These are phyloP conservation scores for Macroventuria anomochaeta DNA, from an alignment of 2,329 filamentous ascomycete species.

Conservation along the genomic window DNA sequence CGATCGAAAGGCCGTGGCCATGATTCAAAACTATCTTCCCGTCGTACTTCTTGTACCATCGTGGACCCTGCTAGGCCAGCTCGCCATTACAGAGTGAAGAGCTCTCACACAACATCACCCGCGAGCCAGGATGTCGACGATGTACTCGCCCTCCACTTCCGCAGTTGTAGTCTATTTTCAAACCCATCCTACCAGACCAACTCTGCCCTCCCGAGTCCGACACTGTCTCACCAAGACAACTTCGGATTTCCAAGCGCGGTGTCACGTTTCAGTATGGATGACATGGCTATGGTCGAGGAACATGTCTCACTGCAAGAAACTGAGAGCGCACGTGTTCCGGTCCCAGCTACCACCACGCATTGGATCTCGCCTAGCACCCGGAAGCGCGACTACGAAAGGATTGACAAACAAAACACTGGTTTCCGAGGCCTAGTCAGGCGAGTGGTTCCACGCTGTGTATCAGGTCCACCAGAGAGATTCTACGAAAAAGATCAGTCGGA, in stretches of 20 bases:
- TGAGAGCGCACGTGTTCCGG: slow-evolving; percentile 19
- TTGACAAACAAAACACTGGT: slow-evolving; percentile 48
- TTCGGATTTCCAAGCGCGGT: slow-evolving; percentile 13
- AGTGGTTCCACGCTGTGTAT: slow-evolving; percentile 44
- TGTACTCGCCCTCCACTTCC: slow-evolving; percentile 49
- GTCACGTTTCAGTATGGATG: slow-evolving; percentile 29
- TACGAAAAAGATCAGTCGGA: slow-evolving; percentile 47
- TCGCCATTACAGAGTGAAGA: slow-evolving; percentile 46
- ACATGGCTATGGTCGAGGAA: slow-evolving; percentile 20
- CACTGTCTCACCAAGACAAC: slow-evolving; percentile 27
- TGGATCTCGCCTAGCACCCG: slow-evolving; percentile 49
- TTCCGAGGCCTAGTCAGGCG: slow-evolving; percentile 42
- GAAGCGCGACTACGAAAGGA: slow-evolving; percentile 45
- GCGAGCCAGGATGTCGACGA: slow-evolving; percentile 47
- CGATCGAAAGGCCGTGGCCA: slow-evolving; percentile 36
- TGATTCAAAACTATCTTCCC: slow-evolving; percentile 44
- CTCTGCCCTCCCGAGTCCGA: slow-evolving; percentile 30
- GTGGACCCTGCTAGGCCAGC: slow-evolving; percentile 44
- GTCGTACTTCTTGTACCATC: slow-evolving; percentile 44
- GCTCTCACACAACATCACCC: slow-evolving; percentile 36
- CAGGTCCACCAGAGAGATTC: slow-evolving; percentile 42
- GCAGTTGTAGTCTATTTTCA: slow-evolving; percentile 46
- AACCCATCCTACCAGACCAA: slow-evolving; percentile 39
- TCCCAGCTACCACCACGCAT: slow-evolving; percentile 42
- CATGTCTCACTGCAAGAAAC: slow-evolving; percentile 23